Evolutionary conservation across 1,284 basidiomycete species (phyloP), one percentile per base, ranked within the genome.

Genomic region (Leccinum insigne): DNA sequence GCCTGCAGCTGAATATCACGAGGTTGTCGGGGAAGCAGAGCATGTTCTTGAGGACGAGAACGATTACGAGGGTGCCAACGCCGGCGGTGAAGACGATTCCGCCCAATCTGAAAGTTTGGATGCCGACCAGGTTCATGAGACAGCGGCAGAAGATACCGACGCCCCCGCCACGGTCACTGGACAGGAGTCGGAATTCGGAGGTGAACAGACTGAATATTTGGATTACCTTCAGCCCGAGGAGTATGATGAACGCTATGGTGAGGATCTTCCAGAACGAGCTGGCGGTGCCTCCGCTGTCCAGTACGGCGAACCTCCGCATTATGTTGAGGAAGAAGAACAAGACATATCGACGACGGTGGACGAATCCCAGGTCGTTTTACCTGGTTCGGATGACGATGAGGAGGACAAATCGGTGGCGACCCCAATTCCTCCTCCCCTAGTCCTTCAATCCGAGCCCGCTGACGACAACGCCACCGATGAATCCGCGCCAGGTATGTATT

Each of bases 81-180:
- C 64, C 4, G 68, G 69, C 29, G 69, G 69, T 38, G 76, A 75
- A 58, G 68, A 68, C 10, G 69, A 72, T 63, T 62, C 63, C 47
- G 21, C 62, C 18, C 70, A 71, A 38, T 65, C 66, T 38, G 71
- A 73, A 58, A 64, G 18, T 26, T 70, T 77, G n/a, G 77, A 80
- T 64, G 77, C 76, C 58, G 75, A 77, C 66, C 73, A 70, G 59
- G 66, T 75, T 54, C 77, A 80, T 58, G 73, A 63, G 23, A 60
- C 54, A 58, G 64, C 61, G 6, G 52, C 56, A 44, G 70, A 68
- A 60, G 72, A 70, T 58, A 70, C 66, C 3, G 71, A 71, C n/a
- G 61, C 67, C 23, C 23, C 60, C 14, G 62, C 61, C 14, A 66
- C 66, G 6, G 60, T 64, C 26, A 58, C 59, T 10, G 65, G 54